A percentile compares a stretch with the other conserved stretches of the same genome.
These are phyloP conservation scores for Psidium friedrichsthalianum DNA, from an alignment of 345 rosid species.

Conservation along the genomic window DNA sequence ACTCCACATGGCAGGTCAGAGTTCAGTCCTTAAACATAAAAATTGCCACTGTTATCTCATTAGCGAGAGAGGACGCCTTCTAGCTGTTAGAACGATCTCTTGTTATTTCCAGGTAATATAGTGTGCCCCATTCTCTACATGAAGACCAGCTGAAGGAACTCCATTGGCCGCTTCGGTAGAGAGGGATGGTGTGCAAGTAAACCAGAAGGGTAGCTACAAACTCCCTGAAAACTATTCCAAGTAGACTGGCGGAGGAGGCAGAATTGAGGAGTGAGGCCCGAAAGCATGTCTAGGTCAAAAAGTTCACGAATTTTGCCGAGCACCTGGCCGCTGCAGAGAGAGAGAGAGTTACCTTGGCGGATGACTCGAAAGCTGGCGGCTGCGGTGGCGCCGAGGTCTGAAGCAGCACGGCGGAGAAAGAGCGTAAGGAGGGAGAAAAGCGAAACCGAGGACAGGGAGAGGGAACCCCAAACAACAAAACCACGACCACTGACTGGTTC, in stretches of 20 bases:
- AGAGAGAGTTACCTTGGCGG: not conserved
- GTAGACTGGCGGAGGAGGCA: not conserved
- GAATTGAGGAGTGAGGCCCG: not conserved
- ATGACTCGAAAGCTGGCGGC: not conserved
- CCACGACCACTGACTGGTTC: not conserved
- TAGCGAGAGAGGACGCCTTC: not conserved
- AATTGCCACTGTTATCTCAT: not conserved
- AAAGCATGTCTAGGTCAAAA: not conserved
- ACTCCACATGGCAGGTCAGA: not conserved
- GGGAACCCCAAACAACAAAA: not conserved
- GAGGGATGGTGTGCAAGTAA: not conserved
- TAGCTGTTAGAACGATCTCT: not conserved
- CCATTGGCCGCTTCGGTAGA: not conserved
- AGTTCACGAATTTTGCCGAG: not conserved
- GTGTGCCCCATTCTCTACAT: not conserved
- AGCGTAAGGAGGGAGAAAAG: not conserved
- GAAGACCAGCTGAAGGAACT: not conserved
- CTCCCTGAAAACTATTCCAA: not conserved
- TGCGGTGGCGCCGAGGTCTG: not conserved
- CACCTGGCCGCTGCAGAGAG: not conserved
- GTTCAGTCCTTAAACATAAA: not conserved
- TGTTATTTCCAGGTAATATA: not conserved
- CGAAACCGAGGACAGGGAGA: not conserved
- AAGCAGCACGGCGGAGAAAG: not conserved
- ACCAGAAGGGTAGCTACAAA: not conserved